Base-by-base conservation (phyloP, 2,329 filamentous ascomycete genomes). In the Pseudogymnoascus sp. region DNA sequence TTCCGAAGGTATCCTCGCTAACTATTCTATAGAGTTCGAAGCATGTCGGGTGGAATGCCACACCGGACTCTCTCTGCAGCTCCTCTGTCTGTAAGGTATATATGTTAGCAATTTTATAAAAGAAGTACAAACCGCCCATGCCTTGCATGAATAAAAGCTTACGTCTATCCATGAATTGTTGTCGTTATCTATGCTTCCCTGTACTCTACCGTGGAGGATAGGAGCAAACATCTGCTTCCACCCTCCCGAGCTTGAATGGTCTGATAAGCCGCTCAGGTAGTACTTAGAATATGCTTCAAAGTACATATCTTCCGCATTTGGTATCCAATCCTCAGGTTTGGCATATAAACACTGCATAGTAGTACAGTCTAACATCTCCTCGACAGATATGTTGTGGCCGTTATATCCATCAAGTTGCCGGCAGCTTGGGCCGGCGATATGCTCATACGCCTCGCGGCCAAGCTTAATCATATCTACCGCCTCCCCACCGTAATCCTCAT, bases 21-120 rank as follows among this genome's bases (percentile, higher is more conserved):
- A 63, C 28, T 34, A 50, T 34, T 21, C 60, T 66, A 34, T 63
- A 68, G 10, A 68, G 61, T 34, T 69, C 64, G 40, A 68, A 65
- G 59, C 67, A 69, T 16, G 68, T 46, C 18, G 64, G 67, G 40
- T 69, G 68, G 11, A 68, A 66, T 61, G 66, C 62, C 56, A 65
- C 50, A 59, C 65, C 64, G 53, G 63, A 28, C 31, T 67, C 44
- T 60, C 56, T 60, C 63, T 59, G n/a, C 65, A 16, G 3, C 11
- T 53, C 44, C 11, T 31, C 44, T 16, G 23, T 11, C 44, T 31
- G 25, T 11, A 28, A 53, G 16, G 12, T 25, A 53, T 16, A 2
- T 50, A 16, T 53, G 28, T 53, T 14, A 53, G 44, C 14, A 31
- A 53, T 31, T 7, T 10, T 31, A n/a, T 11, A 16, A 28, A 50